Evolutionary conservation across 2,329 filamentous ascomycete species (phyloP).

Genomic region (Stachybotrys chlorohalonatus): DNA sequence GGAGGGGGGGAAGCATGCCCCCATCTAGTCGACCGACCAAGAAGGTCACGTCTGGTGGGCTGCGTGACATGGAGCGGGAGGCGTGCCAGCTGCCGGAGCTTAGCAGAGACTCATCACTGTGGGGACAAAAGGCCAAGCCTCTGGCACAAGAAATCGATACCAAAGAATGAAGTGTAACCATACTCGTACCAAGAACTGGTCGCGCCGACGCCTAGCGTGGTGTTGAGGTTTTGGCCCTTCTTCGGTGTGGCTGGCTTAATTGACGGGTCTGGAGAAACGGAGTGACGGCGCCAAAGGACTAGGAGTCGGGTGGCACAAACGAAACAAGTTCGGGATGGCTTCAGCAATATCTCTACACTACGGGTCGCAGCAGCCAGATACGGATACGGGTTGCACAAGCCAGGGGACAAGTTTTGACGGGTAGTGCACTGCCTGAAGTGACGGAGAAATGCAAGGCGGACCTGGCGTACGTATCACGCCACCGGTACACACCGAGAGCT

Average conservation of each 20-base stretch:
- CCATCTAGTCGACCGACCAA: too few species aligned
- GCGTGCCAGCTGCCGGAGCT: too few species aligned
- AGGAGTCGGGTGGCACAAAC: neutral
- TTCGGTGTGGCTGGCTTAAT: too few species aligned
- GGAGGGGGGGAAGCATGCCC: too few species aligned
- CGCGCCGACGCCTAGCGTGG: neutral
- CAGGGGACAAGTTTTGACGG: neutral
- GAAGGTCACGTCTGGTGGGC: too few species aligned
- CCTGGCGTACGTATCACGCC: neutral
- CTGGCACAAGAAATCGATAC: too few species aligned
- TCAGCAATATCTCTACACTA: too few species aligned
- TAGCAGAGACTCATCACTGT: too few species aligned
- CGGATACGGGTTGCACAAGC: neutral
- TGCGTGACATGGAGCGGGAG: too few species aligned
- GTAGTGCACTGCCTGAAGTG: neutral
- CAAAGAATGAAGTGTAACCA: neutral
- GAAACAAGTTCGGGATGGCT: neutral
- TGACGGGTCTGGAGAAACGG: too few species aligned
- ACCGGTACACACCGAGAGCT: neutral
- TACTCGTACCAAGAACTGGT: neutral
- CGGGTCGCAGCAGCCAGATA: neutral
- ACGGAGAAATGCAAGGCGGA: neutral
- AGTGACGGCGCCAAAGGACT: neutral
- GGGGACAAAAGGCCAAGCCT: too few species aligned
- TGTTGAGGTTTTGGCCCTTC: neutral